Base-by-base conservation (phyloP, 441 rosid species). In the Isatis lusitanica region DNA sequence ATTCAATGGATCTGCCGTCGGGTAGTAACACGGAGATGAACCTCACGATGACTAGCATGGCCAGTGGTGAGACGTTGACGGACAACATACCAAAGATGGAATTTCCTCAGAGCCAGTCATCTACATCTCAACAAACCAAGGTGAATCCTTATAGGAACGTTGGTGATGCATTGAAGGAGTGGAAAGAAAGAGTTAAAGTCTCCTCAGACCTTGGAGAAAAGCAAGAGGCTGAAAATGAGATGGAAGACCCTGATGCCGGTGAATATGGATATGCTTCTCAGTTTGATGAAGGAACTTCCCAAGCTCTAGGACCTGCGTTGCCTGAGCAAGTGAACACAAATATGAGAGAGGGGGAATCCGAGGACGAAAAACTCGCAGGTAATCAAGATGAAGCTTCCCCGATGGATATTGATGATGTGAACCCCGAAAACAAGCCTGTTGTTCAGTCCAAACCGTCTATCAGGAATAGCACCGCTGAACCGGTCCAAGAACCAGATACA, bases 101-200 rank as follows among this genome's bases (percentile, higher is more conserved):
- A 66, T 35, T 78, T 46, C 67, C 94, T 66, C 82, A 63, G 76
- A 79, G 72, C 59, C 92, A 87, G 74, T 62, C 89, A 57, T 81
- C 85, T 21, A 28, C 82, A 50, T 42, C 72, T 77, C 86, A 81
- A 74, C 85, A 84, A 74, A 78, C 77, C 63, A 87, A 78, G 77
- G 86, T 88, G 18, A 96, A 96, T 68, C 97, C 96, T 48, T 93
- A 91, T 35, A 79, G 98, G 76, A 93, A 77, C 60, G 83, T 89
- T 46, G 99, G 97, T 42, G 88, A 92, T 86, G 97, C 99, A 46
- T 78, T 87, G 73, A 82, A 92, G 82, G 91, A 89, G 63, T 96
- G 99, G 97, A 96, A 93, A 77, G 97, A 96, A 80, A 90, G 94
- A 86, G 92, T 86, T 47, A 89, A 76, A 81, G 84, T 93, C 31